Conservation (phyloP, 305 asterid genomes). For the Solanum hybrid region DNA sequence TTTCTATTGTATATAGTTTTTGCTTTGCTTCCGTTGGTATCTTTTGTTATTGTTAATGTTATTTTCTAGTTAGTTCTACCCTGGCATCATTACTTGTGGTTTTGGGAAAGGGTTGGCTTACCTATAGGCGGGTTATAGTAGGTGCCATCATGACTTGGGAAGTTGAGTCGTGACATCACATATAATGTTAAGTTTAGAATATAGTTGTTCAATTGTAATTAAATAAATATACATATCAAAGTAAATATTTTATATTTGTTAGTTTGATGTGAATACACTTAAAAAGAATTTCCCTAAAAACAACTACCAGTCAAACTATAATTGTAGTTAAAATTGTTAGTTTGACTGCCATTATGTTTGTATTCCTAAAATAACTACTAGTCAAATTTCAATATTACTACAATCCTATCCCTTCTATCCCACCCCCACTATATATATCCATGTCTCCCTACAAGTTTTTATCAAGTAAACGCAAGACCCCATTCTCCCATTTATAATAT, state of each 20-base stretch:
- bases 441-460: background rate
- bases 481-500: background rate
- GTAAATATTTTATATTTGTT: background rate
- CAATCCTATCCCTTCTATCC: background rate
- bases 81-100: background rate
- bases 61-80: background rate
- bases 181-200: background rate
- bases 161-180: background rate
- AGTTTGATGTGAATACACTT: background rate
- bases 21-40: no score
- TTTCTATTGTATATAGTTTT: no score
- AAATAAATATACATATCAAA: background rate
- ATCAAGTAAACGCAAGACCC: background rate
- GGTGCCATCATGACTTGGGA: background rate
- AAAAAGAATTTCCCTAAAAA: background rate
- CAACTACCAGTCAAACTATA: background rate
- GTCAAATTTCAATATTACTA: background rate
- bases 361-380: background rate
- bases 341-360: background rate
- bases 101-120: background rate
- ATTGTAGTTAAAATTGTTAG: background rate
- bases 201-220: background rate
- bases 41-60: no score
- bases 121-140: background rate
- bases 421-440: background rate